Evolutionary conservation across 345 rosid species (phyloP).

Genomic region (Xanthoceras sorbifolium): DNA sequence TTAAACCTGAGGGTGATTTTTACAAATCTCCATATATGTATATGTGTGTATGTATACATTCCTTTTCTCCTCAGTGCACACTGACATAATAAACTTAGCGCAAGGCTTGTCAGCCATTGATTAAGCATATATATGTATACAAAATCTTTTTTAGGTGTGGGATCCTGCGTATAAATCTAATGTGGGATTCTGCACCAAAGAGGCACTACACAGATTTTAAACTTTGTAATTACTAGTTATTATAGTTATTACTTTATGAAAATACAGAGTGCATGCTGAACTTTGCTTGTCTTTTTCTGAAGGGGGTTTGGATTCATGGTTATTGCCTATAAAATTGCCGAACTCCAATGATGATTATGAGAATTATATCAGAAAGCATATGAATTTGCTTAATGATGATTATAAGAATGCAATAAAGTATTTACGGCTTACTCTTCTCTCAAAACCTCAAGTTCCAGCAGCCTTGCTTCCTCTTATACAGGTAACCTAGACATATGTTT

Average conservation of each 20-base stretch:
- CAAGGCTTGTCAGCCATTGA: too few species aligned
- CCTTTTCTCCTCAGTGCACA: too few species aligned
- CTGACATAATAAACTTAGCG: too few species aligned
- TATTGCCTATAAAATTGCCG: constrained; percentile 65
- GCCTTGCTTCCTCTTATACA: constrained; percentile 82
- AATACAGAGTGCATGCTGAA: constrained; percentile 14
- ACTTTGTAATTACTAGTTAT: constrained; percentile 8
- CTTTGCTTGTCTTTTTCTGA: constrained; percentile 16
- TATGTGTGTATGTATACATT: too few species aligned
- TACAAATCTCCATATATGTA: too few species aligned
- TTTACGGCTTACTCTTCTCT: constrained; percentile 50
- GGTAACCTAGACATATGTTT: constrained; percentile 39
- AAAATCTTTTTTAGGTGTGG: too few species aligned
- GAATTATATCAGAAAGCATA: constrained; percentile 24
- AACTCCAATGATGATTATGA: constrained; percentile 41
- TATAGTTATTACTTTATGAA: constrained; percentile 14
- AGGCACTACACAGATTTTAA: background rate
- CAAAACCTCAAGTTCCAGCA: constrained; percentile 39
- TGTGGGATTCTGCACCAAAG: background rate
- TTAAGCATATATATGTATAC: too few species aligned
- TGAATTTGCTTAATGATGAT: constrained; percentile 36
- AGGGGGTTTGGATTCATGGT: constrained; percentile 70
- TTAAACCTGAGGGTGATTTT: too few species aligned
- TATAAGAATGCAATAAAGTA: constrained; percentile 66
- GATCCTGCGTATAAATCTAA: background rate